Base-by-base conservation (phyloP, 129 eudicot genomes). In the Ambrosia artemisiifolia region DNA sequence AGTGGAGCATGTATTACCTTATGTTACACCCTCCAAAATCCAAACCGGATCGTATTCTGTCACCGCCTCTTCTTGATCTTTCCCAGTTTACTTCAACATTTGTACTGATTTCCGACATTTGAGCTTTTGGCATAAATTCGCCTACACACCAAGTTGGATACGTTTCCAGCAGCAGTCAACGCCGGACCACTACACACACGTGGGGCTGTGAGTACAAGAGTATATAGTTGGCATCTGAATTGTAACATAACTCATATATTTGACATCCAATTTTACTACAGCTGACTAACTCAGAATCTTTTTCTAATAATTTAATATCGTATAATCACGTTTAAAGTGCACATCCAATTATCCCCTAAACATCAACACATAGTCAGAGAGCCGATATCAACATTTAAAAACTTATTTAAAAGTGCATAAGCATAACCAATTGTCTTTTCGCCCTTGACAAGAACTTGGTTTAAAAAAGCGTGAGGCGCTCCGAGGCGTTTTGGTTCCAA, bases 1-100 rank as follows among this genome's bases (percentile, higher is more conserved):
- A 61, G 50, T 50, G 40, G 65, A 50, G 71, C 54, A 33, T 63
- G 57, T 10, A 50, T 51, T 65, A 71, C 55, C 67, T 56, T 71
- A 72, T 30, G 17, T 72, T 59, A 61, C 61, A 75, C 50, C 42
- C 68, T 55, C 66, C 56, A 65, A 43, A 20, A 54, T 56, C 47
- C 63, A 42, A 32, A 54, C 14, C 59, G 17, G 38, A 55, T 75
- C 4, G 50, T 34, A 35, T 20, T 20, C 50, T 47, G 18, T 67
- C 60, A 48, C 61, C 32, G 54, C 73, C 32, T 68, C 73, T 38
- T 57, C 38, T 33, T 74, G 35, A 65, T 51, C 65, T 49, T 49
- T 74, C 72, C 20, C 73, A 55, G 3, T 46, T 66, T 3, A 57
- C 49, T 42, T 54, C 17, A 56, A 24, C 62, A 47, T 60, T 76